Evolutionary conservation across 1,139 yeast genomes (phyloP), one percentile per base, ranked within the genome.

Genomic region (Protomyces arabidopsidicola): DNA sequence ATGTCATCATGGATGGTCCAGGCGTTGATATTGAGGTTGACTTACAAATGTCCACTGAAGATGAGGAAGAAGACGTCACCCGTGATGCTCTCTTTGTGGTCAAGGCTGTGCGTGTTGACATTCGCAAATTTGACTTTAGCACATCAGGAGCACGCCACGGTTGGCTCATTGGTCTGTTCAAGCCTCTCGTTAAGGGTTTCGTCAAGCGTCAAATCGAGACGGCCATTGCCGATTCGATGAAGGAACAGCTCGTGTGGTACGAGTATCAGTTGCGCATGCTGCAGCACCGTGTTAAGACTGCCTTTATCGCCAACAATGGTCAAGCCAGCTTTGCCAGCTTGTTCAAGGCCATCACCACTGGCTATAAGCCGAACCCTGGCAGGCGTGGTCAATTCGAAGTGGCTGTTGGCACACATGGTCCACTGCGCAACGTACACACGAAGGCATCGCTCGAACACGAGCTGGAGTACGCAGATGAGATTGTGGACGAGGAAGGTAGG

Each of bases 271-370:
- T 55, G 45, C 31, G 60, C n/a, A 51, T 55, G 56, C 53, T 61
- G 27, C 57, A 50, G 45, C 58, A 61, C 45, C 64, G 64, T n/a
- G 35, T 61, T 52, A 61, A 55, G 52, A 53, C 60, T 3, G 64
- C 64, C 24, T 35, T 45, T 20, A 53, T 61, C 35, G 64, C 64
- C 22, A 61, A 61, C 38, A 61, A 61, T 51, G 64, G 64, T 16
- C 64, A 61, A 22, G 64, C 64, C 24, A 48, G 56, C 48, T 53
- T 45, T 38, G 64, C 57, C 22, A 53, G 58, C 22, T 55, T 52
- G 54, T 51, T 61, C 45, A 36, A 60, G 16, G 64, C 64, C 8
- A 22, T 61, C 52, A 58, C 62, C 12, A 55, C 62, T 6, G 53
- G 53, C 39, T 55, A 55, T 12, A 55, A 55, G 10, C 53, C 53